Evolutionary conservation across 306 rosid species (phyloP), one percentile per base, ranked within the genome.

Genomic region (Vachellia collinsii): DNA sequence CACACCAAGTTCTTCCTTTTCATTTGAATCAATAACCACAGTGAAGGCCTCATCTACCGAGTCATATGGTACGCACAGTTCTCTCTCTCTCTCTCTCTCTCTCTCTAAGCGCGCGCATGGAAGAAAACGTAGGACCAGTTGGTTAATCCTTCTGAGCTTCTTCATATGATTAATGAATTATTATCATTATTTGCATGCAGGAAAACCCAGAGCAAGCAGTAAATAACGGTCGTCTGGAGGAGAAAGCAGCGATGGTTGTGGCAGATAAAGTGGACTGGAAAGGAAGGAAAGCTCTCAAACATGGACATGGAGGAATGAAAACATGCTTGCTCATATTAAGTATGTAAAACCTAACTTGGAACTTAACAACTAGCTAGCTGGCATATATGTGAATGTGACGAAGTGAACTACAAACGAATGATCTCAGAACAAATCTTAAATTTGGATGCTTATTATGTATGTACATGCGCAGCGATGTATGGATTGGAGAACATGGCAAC

Each of bases 201-300:
- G 88, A 90, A 77, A 92, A 86, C 63, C 11, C 67, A 17, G 93
- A 86, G 76, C 62, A 62, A 74, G 79, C 6, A 38, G 34, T 29
- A 2, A 29, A 29, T 29, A 29, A 29, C 2, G 34, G 34, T 29
- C 34, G 34, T 29, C 34, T 29, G 34, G 48, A 86, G 82, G 47
- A 88, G 64, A 91, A 85, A 86, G 44, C 23, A 59, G 90, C 82
- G 56, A 4, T 79, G 50, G 42, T 87, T 80, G 97, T 82, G 43
- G 47, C 83, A 77, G 97, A 88, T 63, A 93, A 95, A 85, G 94
- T 91, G 81, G 99, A 95, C 64, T 95, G 99, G 99, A 93, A 90
- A 83, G 97, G 97, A 90, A 95, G 94, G 77, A 39, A 72, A 14
- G 99, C 93, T 82, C 50, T 85, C 39, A 95, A 84, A 67, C n/a